phyloP scores from a whole-genome alignment of 2,329 filamentous ascomycete genomes.

The Lasiodiplodia sp. region DNA sequence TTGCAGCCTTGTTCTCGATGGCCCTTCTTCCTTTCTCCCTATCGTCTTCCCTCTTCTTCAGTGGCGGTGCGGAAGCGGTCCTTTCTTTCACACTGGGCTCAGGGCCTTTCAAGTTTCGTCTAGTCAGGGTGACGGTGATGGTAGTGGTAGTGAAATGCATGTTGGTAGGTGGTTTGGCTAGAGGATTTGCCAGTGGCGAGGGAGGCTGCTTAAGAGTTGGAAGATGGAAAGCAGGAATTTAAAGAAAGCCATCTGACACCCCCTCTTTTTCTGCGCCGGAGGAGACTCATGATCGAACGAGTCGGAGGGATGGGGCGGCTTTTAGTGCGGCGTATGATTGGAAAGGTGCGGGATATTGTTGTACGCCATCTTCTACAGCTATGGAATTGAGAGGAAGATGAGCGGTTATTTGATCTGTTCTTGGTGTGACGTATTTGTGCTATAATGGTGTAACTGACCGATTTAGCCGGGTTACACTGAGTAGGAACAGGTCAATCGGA shows the following conservation, averaged over 20 bases:
- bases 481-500: background rate
- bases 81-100: background rate
- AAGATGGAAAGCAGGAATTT: background rate
- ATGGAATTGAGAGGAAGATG: background rate
- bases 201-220: background rate
- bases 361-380: background rate
- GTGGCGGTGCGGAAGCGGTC: background rate
- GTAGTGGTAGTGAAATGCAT: background rate
- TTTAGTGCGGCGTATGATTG: background rate
- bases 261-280: background rate
- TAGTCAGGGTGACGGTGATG: background rate
- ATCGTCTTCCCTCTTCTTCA: background rate
- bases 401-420: background rate
- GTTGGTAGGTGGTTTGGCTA: background rate
- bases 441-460: background rate
- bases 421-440: background rate
- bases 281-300: background rate
- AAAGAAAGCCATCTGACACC: background rate
- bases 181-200: background rate
- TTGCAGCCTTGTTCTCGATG: background rate
- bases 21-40: background rate
- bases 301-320: background rate
- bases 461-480: background rate
- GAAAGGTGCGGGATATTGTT: background rate
- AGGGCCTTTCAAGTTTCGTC: background rate